Base-by-base conservation (phyloP, 164 flowering plant genomes). In the Cinnamomum chago region DNA sequence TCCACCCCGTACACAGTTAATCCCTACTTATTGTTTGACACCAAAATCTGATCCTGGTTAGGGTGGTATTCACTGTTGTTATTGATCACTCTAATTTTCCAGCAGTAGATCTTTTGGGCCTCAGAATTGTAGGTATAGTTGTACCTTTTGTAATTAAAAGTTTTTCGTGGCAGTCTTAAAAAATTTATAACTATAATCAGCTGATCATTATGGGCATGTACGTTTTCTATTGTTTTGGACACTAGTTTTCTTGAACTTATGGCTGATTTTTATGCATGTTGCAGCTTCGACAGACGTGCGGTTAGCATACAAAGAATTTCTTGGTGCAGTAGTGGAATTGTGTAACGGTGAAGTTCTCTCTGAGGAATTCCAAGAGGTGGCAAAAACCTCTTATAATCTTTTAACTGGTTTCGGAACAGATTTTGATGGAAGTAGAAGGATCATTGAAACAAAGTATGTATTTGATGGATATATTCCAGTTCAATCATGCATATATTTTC, bases 281-380 rank as follows among this genome's bases (percentile, higher is more conserved):
- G 71, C 86, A 96, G 98, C 99, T 50, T 84, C 97, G 2, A 24
- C 50, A 25, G 93, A 92, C 74, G 88, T 94, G 66, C 83, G 95
- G 15, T 94, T 91, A 81, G 85, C 82, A 23, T 96, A 92, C 78
- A 94, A 83, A 82, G 83, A 88, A 70, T 96, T 88, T 85, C 71
- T 89, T 75, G 91, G 81, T 28, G 90, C 91, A 4, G 86, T 96
- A 12, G 91, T 86, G 72, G 97, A 91, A 81, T 82, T 94, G 85
- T 83, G 88, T 18, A 92, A 87, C 77, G 85, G 88, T 5, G 98
- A 91, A 76, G 85, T 89, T 58, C 81, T 83, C 11, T 82, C 95
- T 0, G 97, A 94, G 76, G 93, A 88, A 82, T 90, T 96, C 58
- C 86, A 76, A 17, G 93, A 90, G 77, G 89, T 91, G 58, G 92